A percentile compares a stretch with the other conserved stretches of the same genome.
phyloP scores from a whole-genome alignment of 257 asterid genomes.

The Petunia axillaris region DNA sequence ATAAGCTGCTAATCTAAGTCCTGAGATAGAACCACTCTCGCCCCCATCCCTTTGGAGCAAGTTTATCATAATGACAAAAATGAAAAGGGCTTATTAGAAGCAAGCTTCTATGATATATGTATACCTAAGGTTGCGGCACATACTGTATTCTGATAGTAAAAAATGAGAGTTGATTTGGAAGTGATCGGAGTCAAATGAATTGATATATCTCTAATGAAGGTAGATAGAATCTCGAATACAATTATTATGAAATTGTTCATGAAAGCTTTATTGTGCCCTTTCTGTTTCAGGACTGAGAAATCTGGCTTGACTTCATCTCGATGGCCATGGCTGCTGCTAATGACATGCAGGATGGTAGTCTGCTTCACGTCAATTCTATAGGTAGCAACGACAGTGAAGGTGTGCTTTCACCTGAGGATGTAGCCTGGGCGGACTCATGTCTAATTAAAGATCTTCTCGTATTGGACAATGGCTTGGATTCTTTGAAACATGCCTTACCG shows the following conservation, averaged over 20 bases:
- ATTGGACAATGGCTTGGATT: conserved; percentile 46
- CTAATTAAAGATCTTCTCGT: conserved; percentile 51
- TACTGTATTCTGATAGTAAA: background rate
- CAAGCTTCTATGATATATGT: background rate
- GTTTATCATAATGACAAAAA: background rate
- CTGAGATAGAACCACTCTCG: background rate
- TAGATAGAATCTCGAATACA: background rate
- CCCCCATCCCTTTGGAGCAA: background rate
- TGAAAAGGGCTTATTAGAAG: background rate
- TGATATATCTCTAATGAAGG: background rate
- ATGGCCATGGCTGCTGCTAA: conserved; percentile 28
- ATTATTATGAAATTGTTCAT: background rate
- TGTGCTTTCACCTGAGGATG: conserved; percentile 55
- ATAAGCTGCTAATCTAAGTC: background rate
- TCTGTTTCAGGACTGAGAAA: conserved; percentile 17
- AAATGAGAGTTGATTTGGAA: background rate
- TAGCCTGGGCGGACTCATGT: conserved; percentile 81
- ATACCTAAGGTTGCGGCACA: background rate
- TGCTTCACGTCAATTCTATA: conserved; percentile 20
- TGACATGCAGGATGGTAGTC: conserved; percentile 32
- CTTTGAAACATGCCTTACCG: conserved; percentile 43
- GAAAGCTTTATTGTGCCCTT: conserved; percentile 1
- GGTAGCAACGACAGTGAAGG: conserved; percentile 33
- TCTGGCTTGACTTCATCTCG: conserved; percentile 22
- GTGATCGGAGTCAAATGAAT: background rate